These are phyloP conservation scores for Arthrobotrys megalospora DNA, from an alignment of 2,329 filamentous ascomycete species.

Conservation along the genomic window DNA sequence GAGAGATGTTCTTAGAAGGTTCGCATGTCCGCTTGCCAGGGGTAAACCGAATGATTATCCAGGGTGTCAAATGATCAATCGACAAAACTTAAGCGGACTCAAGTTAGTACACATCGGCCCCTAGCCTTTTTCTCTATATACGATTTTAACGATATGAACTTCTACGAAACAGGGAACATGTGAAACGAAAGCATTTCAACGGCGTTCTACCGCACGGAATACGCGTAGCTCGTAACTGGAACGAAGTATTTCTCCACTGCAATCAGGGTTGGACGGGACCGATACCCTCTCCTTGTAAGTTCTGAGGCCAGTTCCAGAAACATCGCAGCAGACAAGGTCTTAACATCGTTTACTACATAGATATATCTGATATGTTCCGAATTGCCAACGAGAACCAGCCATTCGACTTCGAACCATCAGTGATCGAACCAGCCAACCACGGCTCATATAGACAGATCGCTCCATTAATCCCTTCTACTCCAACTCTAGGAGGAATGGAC, in stretches of 20 bases:
- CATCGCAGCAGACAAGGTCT: neutral
- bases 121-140: neutral
- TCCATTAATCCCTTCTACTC: neutral
- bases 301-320: neutral
- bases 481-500: neutral
- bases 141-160: neutral
- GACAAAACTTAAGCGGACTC: constrained; percentile 26
- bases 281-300: constrained; percentile 25
- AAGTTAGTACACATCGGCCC: constrained; percentile 11
- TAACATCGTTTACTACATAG: neutral
- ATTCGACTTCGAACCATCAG: constrained; percentile 2
- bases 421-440: neutral
- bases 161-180: constrained; percentile 23
- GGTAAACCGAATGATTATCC: neutral
- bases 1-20: neutral
- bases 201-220: constrained; percentile 2
- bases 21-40: constrained; percentile 13
- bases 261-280: constrained; percentile 3
- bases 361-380: constrained; percentile 16
- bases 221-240: constrained; percentile 7
- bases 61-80: constrained; percentile 18
- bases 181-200: constrained; percentile 27
- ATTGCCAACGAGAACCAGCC: constrained; percentile 6
- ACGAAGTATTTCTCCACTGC: constrained; percentile 23
- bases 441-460: constrained; percentile 10